Percentiles rank a stretch among this genome's conserved stretches.
These are phyloP conservation scores for Fusarium musae DNA, from an alignment of 2,329 filamentous ascomycete genomes.

Conservation along the genomic window DNA sequence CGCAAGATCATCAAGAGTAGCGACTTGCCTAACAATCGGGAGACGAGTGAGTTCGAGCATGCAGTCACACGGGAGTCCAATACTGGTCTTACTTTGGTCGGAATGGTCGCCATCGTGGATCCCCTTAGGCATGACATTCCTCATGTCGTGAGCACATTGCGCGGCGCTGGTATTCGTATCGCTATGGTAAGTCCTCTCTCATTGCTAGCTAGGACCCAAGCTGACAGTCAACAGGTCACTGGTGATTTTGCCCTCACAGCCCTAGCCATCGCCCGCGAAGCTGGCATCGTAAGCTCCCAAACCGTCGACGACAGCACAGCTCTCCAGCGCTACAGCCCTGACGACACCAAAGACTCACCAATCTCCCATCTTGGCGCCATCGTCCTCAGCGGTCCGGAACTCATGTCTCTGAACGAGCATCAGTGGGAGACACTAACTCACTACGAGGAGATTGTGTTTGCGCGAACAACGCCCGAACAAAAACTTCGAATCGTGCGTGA, in stretches of 20 bases:
- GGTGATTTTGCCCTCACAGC: constrained; percentile 82
- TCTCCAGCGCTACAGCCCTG: constrained; percentile 53
- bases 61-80: not conserved
- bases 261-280: constrained; percentile 76
- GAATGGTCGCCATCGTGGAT: constrained; percentile 81
- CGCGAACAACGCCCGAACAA: constrained; percentile 80
- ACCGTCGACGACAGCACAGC: constrained; percentile 65
- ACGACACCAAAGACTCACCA: not conserved
- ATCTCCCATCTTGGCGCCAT: constrained; percentile 57
- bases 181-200: constrained; percentile 69
- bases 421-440: constrained; percentile 75
- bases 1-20: not conserved
- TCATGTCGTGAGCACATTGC: constrained; percentile 71
- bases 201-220: fast-evolving
- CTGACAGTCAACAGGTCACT: constrained; percentile 62
- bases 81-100: constrained; percentile 72
- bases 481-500: constrained; percentile 83
- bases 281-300: constrained; percentile 72
- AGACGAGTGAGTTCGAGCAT: constrained; percentile 72
- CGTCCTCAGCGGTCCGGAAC: constrained; percentile 72
- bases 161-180: constrained; percentile 77
- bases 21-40: constrained; percentile 55
- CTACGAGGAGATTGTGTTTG: constrained; percentile 79
- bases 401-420: constrained; percentile 71
- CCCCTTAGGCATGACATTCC: constrained; percentile 80